phyloP scores from a whole-genome alignment of 2,329 filamentous ascomycete species.

The Fusarium armeniacum region DNA sequence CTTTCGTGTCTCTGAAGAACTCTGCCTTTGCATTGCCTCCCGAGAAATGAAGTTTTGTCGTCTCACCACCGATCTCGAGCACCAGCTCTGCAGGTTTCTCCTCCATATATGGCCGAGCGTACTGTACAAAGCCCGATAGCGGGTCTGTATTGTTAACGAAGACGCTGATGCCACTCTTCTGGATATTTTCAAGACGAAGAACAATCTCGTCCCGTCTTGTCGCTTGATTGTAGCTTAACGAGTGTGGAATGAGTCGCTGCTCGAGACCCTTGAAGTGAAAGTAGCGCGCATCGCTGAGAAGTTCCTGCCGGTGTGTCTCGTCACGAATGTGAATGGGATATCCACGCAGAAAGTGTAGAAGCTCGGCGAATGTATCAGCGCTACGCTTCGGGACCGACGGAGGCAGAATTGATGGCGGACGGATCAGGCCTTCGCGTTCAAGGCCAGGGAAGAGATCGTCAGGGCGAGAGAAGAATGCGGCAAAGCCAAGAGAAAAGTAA shows the following conservation, averaged over 20 bases:
- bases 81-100: constrained; percentile 79
- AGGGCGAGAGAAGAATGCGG: constrained; percentile 85
- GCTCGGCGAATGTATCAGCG: constrained; percentile 85
- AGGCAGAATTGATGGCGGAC: constrained; percentile 87
- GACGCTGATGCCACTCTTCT: constrained; percentile 85
- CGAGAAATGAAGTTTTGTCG: constrained; percentile 68
- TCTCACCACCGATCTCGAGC: constrained; percentile 81
- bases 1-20: constrained; percentile 79
- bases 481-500: constrained; percentile 93
- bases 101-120: constrained; percentile 89
- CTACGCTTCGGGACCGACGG: constrained; percentile 85
- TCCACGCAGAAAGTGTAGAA: constrained; percentile 85
- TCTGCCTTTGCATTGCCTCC: constrained; percentile 66
- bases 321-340: constrained; percentile 84
- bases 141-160: constrained; percentile 56
- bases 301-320: constrained; percentile 80
- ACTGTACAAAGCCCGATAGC: constrained; percentile 73
- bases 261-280: constrained; percentile 94
- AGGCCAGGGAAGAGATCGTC: constrained; percentile 88
- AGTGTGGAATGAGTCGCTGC: constrained; percentile 84
- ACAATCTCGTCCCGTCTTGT: constrained; percentile 80
- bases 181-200: constrained; percentile 86
- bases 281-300: constrained; percentile 90
- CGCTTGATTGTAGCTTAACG: constrained; percentile 80
- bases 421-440: constrained; percentile 80